These are phyloP conservation scores for Vanderwaltozyma polyspora DNA, from an alignment of 805 yeast species.

Conservation along the genomic window DNA sequence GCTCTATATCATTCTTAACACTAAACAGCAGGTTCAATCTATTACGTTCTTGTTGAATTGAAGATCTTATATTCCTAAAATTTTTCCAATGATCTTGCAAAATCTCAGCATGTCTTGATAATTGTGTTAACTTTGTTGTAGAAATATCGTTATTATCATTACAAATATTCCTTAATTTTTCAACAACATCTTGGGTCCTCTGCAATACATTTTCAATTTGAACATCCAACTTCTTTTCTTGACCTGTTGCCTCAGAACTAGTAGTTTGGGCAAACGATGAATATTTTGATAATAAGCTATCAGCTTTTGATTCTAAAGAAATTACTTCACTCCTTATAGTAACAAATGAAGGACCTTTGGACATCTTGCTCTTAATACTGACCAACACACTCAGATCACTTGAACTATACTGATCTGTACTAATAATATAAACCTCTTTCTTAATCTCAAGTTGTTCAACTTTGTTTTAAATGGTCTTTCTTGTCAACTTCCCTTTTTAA, in stretches of 20 bases:
- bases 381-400: no score
- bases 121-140: conserved; percentile 67
- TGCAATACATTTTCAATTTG: conserved; percentile 42
- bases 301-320: conserved; percentile 60
- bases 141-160: conserved; percentile 49
- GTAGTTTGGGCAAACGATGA: conserved; percentile 45
- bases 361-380: neutral
- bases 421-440: no score
- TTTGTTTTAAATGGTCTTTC: no score
- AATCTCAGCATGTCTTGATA: conserved; percentile 70
- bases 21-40: conserved; percentile 60
- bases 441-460: no score
- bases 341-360: conserved; percentile 35
- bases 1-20: conserved; percentile 71
- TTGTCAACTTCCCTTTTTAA: no score
- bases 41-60: conserved; percentile 64
- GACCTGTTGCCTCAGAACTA: conserved; percentile 36
- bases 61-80: conserved; percentile 44
- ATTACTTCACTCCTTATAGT: conserved; percentile 61
- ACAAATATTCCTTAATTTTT: conserved; percentile 39
- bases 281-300: conserved; percentile 38
- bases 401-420: no score
- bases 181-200: conserved; percentile 43
- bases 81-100: conserved; percentile 59
- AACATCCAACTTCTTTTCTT: conserved; percentile 35